Percentiles rank a stretch among this genome's conserved stretches.
phyloP scores from a whole-genome alignment of 257 asterid species.

The Ligustrum vulgare region DNA sequence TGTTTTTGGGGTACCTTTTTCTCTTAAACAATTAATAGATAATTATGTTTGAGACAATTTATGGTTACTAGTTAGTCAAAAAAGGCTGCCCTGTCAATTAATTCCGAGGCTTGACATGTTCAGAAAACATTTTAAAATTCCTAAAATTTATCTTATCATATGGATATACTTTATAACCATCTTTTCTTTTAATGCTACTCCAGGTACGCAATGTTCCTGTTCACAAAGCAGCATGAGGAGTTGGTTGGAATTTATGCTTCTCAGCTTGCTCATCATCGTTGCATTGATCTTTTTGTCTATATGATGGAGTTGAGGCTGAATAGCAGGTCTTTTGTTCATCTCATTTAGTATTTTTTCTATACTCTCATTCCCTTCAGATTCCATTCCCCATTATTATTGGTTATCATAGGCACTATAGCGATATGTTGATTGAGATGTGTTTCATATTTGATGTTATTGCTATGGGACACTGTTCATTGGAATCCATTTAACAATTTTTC shows the following conservation, averaged over 20 bases:
- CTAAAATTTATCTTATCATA: background rate
- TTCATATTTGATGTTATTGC: background rate
- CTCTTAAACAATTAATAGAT: background rate
- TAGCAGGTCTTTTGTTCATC: conserved; percentile 67
- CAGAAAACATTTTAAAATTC: background rate
- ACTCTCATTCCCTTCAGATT: conserved; percentile 4
- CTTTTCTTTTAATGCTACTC: conserved; percentile 27
- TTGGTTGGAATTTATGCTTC: conserved; percentile 96
- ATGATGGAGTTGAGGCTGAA: conserved; percentile 98
- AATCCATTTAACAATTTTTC: background rate
- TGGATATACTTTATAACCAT: background rate
- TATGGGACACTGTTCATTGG: background rate
- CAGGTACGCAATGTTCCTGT: conserved; percentile 95
- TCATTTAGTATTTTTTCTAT: conserved; percentile 7
- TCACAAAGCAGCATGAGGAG: conserved; percentile 88
- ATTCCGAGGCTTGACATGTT: background rate
- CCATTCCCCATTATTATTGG: conserved; percentile 2
- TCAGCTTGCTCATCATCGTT: conserved; percentile 91
- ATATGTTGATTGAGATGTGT: conserved; percentile 12
- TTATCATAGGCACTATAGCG: conserved; percentile 8
- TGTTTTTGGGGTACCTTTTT: background rate
- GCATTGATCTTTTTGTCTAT: conserved; percentile 93
- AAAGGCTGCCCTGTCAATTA: background rate
- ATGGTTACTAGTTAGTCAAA: background rate
- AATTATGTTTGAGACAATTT: background rate